phyloP scores from a whole-genome alignment of 2,329 filamentous ascomycete species.

The Lasiodiplodia citricola region DNA sequence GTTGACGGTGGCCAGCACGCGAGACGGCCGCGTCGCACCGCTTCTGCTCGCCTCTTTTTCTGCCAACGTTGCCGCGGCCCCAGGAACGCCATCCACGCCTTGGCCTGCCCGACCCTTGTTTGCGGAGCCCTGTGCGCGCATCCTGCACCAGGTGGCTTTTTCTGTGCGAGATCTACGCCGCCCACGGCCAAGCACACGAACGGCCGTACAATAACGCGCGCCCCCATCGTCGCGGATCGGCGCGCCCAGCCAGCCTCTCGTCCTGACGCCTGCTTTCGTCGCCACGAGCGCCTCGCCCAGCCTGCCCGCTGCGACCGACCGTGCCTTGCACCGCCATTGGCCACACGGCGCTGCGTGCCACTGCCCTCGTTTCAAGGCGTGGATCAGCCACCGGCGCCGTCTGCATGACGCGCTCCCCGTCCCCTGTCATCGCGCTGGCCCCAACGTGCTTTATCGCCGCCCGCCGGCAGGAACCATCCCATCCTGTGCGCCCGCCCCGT shows the following conservation, averaged over 20 bases:
- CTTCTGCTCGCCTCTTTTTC: slow-evolving; percentile 22
- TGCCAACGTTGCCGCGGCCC: slow-evolving; percentile 21
- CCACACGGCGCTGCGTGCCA: slow-evolving; percentile 14
- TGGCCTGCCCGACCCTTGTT: slow-evolving; percentile 20
- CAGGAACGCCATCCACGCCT: slow-evolving; percentile 23
- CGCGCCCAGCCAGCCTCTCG: slow-evolving; percentile 9
- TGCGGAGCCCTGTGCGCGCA: slow-evolving; percentile 18
- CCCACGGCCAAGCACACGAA: slow-evolving; percentile 5
- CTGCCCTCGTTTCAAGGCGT: slow-evolving; percentile 23
- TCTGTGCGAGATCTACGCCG: slow-evolving; percentile 19
- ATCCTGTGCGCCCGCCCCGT: slow-evolving; percentile 22
- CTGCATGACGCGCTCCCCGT: slow-evolving; percentile 16
- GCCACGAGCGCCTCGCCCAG: slow-evolving; percentile 20
- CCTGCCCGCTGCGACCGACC: slow-evolving; percentile 16
- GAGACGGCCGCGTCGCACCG: slow-evolving; percentile 15
- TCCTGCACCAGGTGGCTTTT: slow-evolving; percentile 20
- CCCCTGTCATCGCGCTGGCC: slow-evolving; percentile 19
- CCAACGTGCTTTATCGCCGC: slow-evolving; percentile 24
- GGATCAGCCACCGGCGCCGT: slow-evolving; percentile 20
- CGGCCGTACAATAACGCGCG: slow-evolving; percentile 15
- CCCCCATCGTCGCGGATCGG: slow-evolving; percentile 20
- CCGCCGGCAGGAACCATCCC: slow-evolving; percentile 15
- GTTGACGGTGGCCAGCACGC: slow-evolving; percentile 17
- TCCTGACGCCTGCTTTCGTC: slow-evolving; percentile 20
- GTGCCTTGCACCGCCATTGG: slow-evolving; percentile 4